These are phyloP conservation scores for Abelmoschus esculentus DNA, from an alignment of 345 rosid genomes.

Conservation along the genomic window DNA sequence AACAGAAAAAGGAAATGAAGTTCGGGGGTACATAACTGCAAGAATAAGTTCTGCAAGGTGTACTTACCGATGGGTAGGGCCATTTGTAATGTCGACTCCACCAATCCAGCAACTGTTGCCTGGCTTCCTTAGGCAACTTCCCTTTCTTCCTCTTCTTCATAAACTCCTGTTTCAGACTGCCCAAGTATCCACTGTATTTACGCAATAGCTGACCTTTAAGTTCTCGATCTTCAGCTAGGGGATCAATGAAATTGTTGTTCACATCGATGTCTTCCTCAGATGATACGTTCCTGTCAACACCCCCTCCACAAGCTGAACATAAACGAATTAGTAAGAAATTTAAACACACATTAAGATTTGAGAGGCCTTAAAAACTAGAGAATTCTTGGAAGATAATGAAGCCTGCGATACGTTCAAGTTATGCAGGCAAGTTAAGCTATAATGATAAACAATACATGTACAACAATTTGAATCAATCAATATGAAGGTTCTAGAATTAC, in stretches of 20 bases:
- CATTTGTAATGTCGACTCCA: constrained; percentile 97
- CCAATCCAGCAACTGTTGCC: constrained; percentile 93
- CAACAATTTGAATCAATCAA: neutral
- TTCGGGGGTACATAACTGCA: neutral
- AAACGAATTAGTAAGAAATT: neutral
- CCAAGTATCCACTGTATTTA: constrained; percentile 81
- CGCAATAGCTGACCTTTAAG: constrained; percentile 91
- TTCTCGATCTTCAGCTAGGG: constrained; percentile 89
- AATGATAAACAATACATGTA: neutral
- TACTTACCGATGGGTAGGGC: constrained; percentile 96
- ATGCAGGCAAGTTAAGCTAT: too few species aligned
- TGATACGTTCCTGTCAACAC: constrained; percentile 46
- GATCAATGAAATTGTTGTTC: constrained; percentile 57
- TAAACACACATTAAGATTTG: neutral
- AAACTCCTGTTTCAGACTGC: constrained; percentile 86
- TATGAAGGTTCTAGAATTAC: too few species aligned
- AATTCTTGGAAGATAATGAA: neutral
- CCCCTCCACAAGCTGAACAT: constrained; percentile 33
- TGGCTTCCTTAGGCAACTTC: constrained; percentile 91
- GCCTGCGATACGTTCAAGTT: too few species aligned
- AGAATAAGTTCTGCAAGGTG: neutral
- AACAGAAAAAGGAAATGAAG: neutral
- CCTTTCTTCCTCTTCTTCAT: constrained; percentile 97
- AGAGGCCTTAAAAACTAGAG: neutral
- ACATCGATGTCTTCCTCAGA: constrained; percentile 73